Percentiles rank a stretch among this genome's conserved stretches.
Conservation (phyloP, 208 protist genomes). For the Trypanosoma vivax region DNA sequence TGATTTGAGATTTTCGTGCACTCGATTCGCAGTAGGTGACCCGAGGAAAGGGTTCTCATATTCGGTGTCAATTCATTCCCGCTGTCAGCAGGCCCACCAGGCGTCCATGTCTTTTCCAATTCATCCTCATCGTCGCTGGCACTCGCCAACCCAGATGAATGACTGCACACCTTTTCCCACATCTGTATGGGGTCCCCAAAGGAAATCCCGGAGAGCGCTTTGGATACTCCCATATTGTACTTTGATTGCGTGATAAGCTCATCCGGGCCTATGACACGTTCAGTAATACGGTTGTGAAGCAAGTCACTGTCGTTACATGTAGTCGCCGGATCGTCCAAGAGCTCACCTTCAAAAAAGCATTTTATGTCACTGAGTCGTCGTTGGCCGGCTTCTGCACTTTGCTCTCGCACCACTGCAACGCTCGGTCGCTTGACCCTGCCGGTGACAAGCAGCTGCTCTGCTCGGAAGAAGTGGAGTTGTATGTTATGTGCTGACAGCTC, state of each 20-base stretch:
- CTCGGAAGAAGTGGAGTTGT: slow-evolving; percentile 78
- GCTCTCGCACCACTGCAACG: slow-evolving; percentile 43
- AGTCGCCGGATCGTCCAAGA: slow-evolving; percentile 43
- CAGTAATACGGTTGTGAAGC: slow-evolving; percentile 52
- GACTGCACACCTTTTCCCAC: slow-evolving; percentile 42
- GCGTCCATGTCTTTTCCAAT: slow-evolving; percentile 55
- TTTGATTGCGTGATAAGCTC: slow-evolving; percentile 26
- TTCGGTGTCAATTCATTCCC: slow-evolving; percentile 67
- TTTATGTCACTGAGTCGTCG: slow-evolving; percentile 37
- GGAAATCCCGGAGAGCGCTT: slow-evolving; percentile 45
- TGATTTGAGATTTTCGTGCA: slow-evolving; percentile 42
- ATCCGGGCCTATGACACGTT: slow-evolving; percentile 48
- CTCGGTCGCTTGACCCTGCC: slow-evolving; percentile 1
- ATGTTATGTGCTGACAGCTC: slow-evolving; percentile 52
- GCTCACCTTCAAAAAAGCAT: slow-evolving; percentile 71
- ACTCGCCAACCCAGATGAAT: slow-evolving; percentile 11
- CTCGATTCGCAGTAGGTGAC: slow-evolving; percentile 47
- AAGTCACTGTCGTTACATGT: slow-evolving; percentile 67
- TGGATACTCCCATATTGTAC: slow-evolving; percentile 29
- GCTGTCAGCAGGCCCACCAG: slow-evolving; percentile 60
- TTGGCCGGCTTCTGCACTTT: slow-evolving; percentile 15
- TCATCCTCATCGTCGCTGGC: neutral
- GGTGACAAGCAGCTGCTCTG: slow-evolving; percentile 76
- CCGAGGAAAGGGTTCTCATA: slow-evolving; percentile 66
- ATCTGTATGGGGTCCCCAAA: slow-evolving; percentile 83